A percentile compares a stretch with the other conserved stretches of the same genome.
These are phyloP conservation scores for Dendrocalamus sinicus DNA, from an alignment of 176 grass and related monocot species.

Conservation along the genomic window DNA sequence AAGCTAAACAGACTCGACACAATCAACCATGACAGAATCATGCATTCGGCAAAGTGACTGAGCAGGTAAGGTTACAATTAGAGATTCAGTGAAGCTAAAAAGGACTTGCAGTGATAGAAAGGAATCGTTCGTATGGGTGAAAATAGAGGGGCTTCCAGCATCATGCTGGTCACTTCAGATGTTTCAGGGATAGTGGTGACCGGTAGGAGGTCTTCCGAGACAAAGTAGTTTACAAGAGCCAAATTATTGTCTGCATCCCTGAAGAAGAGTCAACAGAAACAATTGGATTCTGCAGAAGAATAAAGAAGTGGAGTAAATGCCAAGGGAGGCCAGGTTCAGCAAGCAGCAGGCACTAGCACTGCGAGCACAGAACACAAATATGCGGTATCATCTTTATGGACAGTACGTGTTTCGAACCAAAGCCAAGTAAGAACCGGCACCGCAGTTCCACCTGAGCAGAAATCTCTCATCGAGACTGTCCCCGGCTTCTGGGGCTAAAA, in stretches of 20 bases:
- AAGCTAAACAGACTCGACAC: background rate
- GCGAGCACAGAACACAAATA: conserved; percentile 41
- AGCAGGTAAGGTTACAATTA: background rate
- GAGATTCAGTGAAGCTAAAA: background rate
- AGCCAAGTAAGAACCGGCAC: conserved; percentile 41
- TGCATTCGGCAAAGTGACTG: background rate
- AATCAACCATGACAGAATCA: background rate
- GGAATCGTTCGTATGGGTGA: background rate
- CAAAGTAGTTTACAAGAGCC: background rate
- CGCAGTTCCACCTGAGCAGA: conserved; percentile 37
- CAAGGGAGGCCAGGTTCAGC: conserved; percentile 47
- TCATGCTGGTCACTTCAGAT: conserved; percentile 22
- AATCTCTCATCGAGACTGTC: conserved; percentile 27
- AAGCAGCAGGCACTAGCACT: conserved; percentile 38
- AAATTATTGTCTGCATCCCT: conserved; percentile 27
- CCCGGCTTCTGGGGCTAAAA: conserved; percentile 3
- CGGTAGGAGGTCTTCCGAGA: background rate
- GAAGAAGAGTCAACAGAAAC: conserved; percentile 38
- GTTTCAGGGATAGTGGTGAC: conserved; percentile 9
- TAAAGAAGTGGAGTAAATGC: conserved; percentile 44
- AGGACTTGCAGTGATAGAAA: background rate
- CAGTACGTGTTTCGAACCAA: conserved; percentile 34
- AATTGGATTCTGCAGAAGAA: conserved; percentile 8
- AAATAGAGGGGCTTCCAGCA: background rate
- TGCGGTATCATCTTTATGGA: conserved; percentile 40